Base-by-base conservation (phyloP, 176 grass and related monocot species). In the Oryza glaberrima region DNA sequence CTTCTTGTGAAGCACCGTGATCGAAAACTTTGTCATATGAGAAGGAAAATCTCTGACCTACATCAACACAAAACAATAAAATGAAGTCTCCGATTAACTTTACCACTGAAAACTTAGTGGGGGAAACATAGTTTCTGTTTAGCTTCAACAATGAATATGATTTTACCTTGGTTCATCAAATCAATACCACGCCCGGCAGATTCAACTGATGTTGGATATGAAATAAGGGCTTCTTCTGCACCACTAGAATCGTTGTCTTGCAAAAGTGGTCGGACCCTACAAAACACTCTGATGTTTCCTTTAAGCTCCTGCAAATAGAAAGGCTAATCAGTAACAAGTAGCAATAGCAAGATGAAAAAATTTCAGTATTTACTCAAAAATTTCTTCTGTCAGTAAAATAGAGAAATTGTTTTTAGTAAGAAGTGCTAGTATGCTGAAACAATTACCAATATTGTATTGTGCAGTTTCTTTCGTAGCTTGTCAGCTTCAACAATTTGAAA, bases 271-370 rank as follows among this genome's bases (percentile, higher is more conserved):
- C 97, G 83, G 69, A 99, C 97, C 69, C 97, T 88, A 83, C 97
- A 99, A 44, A 99, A 99, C 22, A 99, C 97, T 58, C 97, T 88
- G 11, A 99, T 99, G 36, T 99, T 99, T 48, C 97, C 97, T 85
- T 99, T 99, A 2, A 99, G 26, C 79, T 99, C 97, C 97, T 99
- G 73, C 81, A 95, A 77, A 77, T 69, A 61, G 30, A 41, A 72
- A 6, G 17, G 14, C 19, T 19, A 23, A 67, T 77, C 45, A 78
- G 12, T 65, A 78, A 25, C 20, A 11, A 34, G 16, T 7, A 56
- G 19, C 52, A 22, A 63, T 5, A 68, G 23, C 32, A 41, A 66
- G 1, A 76, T 52, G 49, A 7, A 45, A 36, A 17, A 17, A 30
- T 7, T 2, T 28, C 5, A 44, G n/a, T 3, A 23, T 65, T 51